Evolutionary conservation across 202 grass and related monocot genomes (phyloP).

Genomic region (Musa balbisiana): DNA sequence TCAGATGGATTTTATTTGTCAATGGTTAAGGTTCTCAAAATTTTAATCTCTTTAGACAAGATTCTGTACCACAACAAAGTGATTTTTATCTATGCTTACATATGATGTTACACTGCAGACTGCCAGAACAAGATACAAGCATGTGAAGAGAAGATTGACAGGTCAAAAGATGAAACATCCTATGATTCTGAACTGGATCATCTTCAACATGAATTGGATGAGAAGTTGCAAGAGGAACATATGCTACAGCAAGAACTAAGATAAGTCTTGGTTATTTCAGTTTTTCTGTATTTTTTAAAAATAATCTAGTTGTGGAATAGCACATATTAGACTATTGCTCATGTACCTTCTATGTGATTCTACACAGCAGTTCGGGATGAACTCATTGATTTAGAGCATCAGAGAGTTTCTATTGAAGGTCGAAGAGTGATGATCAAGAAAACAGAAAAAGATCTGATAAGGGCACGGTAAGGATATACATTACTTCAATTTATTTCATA

Average conservation of each 20-base stretch:
- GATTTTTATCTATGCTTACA: not conserved
- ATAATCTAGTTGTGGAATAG: not conserved
- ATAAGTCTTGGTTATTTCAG: constrained; percentile 42
- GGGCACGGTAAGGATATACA: constrained; percentile 39
- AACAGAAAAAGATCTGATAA: constrained; percentile 49
- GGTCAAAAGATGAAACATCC: constrained; percentile 41
- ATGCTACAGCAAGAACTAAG: constrained; percentile 58
- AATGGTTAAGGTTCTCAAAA: not conserved
- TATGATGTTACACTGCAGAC: constrained; percentile 38
- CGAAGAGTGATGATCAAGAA: constrained; percentile 37
- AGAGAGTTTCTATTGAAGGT: constrained; percentile 53
- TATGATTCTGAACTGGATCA: constrained; percentile 42
- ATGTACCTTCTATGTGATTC: constrained; percentile 18
- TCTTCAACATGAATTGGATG: constrained; percentile 45
- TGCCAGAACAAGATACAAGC: constrained; percentile 37
- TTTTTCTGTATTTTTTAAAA: constrained; percentile 21
- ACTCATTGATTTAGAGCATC: constrained; percentile 38
- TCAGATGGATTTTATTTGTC: not conserved
- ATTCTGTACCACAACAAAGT: not conserved
- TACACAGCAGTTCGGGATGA: constrained; percentile 53
- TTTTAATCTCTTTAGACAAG: not conserved
- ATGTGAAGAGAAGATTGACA: constrained; percentile 48
- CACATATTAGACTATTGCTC: not conserved
- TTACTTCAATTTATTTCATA: not conserved
- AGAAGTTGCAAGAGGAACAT: constrained; percentile 38